Conservation (phyloP, 2,329 filamentous ascomycete species). For the Botrytis hyacinthi region DNA sequence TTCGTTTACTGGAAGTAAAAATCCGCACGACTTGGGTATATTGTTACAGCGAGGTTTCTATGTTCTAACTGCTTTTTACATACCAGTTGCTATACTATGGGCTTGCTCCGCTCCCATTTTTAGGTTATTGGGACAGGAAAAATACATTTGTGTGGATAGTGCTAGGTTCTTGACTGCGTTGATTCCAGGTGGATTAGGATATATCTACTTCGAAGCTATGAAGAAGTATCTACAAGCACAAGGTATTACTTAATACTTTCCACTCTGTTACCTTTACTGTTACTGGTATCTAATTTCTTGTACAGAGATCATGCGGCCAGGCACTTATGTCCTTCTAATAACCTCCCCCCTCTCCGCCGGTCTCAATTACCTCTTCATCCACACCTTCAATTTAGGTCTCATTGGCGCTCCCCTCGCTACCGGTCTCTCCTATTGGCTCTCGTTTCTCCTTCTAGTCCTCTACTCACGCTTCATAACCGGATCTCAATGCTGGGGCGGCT, state of each 20-base stretch:
- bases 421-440: constrained; percentile 81
- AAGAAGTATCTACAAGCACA: constrained; percentile 91
- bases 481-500: constrained; percentile 77
- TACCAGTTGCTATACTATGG: constrained; percentile 72
- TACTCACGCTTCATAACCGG: constrained; percentile 72
- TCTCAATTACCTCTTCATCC: constrained; percentile 78
- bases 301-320: constrained; percentile 69
- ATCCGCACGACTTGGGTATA: constrained; percentile 75
- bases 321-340: constrained; percentile 77
- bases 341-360: constrained; percentile 79
- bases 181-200: constrained; percentile 79
- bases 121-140: constrained; percentile 70
- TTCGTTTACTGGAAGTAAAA: constrained; percentile 75
- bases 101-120: constrained; percentile 73
- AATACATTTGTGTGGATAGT: constrained; percentile 71
- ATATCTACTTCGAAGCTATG: constrained; percentile 82
- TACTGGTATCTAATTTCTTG: not conserved
- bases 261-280: constrained; percentile 45
- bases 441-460: constrained; percentile 70
- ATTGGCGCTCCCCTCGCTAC: constrained; percentile 80
- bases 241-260: constrained; percentile 56
- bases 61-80: constrained; percentile 69
- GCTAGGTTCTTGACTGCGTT: constrained; percentile 70
- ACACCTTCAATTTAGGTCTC: constrained; percentile 67
- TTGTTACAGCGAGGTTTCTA: constrained; percentile 75